phyloP scores from a whole-genome alignment of 2,329 filamentous ascomycete species.

The Aspergillus brasiliensis region DNA sequence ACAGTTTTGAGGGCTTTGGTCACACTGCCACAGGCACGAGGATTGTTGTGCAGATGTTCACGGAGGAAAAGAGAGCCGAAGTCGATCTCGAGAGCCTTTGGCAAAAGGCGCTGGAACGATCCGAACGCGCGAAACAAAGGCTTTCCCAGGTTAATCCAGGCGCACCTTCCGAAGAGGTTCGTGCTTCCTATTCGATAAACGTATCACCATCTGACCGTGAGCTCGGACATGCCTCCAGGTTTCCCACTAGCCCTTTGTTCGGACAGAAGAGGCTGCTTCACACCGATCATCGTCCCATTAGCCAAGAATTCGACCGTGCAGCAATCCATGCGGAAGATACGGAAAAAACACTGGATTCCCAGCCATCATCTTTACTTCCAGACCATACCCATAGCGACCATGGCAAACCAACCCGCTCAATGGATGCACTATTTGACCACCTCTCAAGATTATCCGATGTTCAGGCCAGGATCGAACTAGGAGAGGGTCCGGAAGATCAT shows the following conservation, averaged over 20 bases:
- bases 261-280: constrained; percentile 34
- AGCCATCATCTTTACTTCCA: not conserved
- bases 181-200: constrained; percentile 22
- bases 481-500: constrained; percentile 38
- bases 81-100: constrained; percentile 69
- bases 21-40: constrained; percentile 57
- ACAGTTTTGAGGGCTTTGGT: constrained; percentile 74
- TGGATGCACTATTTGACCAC: constrained; percentile 27
- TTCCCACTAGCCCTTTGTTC: constrained; percentile 20
- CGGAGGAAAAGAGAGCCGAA: constrained; percentile 68
- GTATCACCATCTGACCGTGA: constrained; percentile 26
- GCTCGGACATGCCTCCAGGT: constrained; percentile 17
- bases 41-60: constrained; percentile 72
- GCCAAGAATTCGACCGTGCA: not conserved
- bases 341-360: not conserved
- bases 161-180: constrained; percentile 26
- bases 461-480: constrained; percentile 38
- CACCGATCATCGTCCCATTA: constrained; percentile 16
- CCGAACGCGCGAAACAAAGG: constrained; percentile 41
- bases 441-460: constrained; percentile 35
- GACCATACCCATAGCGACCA: not conserved
- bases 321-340: not conserved
- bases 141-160: constrained; percentile 29
- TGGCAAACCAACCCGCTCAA: constrained; percentile 7
- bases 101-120: constrained; percentile 50